These are phyloP conservation scores for Grosmannia clavigera DNA, from an alignment of 2,329 filamentous ascomycete species.

Conservation along the genomic window DNA sequence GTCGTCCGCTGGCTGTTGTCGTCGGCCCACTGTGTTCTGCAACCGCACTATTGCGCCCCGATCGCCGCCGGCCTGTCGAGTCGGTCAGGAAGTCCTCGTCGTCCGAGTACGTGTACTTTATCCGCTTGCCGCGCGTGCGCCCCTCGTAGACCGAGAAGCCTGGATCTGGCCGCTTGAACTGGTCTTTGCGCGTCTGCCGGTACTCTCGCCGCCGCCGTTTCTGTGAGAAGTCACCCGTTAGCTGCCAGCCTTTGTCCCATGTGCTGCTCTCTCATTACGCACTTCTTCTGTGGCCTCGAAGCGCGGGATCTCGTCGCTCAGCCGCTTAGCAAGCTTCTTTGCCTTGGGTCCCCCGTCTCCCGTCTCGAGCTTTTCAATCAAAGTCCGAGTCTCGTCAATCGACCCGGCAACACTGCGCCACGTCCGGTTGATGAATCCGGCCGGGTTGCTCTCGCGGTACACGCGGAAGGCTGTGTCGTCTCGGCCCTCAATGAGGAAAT, in stretches of 20 bases:
- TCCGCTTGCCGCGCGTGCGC: constrained; percentile 86
- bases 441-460: constrained; percentile 85
- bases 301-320: constrained; percentile 66
- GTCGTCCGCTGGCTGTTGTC: constrained; percentile 76
- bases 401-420: constrained; percentile 90
- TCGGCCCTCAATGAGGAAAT: constrained; percentile 85
- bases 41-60: constrained; percentile 65
- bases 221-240: constrained; percentile 26
- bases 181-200: constrained; percentile 69
- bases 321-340: constrained; percentile 63
- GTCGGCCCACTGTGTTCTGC: constrained; percentile 49
- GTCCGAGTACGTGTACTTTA: constrained; percentile 93
- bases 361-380: constrained; percentile 64
- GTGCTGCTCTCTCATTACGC: constrained; percentile 14
- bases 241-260: not conserved
- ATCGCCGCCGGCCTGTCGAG: constrained; percentile 49
- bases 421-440: constrained; percentile 52
- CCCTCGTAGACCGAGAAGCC: constrained; percentile 94
- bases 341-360: constrained; percentile 74
- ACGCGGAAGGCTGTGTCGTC: constrained; percentile 91
- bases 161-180: constrained; percentile 75
- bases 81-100: constrained; percentile 63
- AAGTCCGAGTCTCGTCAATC: constrained; percentile 69
- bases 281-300: constrained; percentile 92
- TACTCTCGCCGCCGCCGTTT: constrained; percentile 93